Percentiles rank a stretch among this genome's conserved stretches.
Conservation (phyloP, 2,329 filamentous ascomycete genomes). For the Trichoderma simmonsii region DNA sequence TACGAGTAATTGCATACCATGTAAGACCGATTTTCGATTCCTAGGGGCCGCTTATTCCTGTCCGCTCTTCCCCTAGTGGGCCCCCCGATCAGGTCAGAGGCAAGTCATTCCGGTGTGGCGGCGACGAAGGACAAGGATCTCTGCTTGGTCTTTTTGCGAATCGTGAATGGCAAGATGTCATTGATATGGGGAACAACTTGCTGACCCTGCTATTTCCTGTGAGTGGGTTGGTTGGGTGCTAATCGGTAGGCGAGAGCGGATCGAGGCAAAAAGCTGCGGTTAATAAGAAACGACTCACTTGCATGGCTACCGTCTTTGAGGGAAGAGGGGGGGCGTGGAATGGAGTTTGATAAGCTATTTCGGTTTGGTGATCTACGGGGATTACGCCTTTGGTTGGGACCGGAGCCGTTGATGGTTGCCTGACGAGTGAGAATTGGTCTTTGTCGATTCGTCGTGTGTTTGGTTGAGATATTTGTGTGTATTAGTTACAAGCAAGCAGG, state of each 20-base stretch:
- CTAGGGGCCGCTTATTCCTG: background rate
- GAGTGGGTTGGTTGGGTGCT: background rate
- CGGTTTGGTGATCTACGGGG: background rate
- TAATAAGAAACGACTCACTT: background rate
- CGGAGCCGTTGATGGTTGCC: background rate
- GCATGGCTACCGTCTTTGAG: too few species aligned
- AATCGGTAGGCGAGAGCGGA: background rate
- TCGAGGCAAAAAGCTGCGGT: background rate
- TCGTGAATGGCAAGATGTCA: background rate
- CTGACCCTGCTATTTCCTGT: background rate
- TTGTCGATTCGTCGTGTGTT: background rate
- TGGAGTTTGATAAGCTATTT: background rate
- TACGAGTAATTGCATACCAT: background rate
- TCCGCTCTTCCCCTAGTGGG: background rate
- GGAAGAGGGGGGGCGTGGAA: background rate
- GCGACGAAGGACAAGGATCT: constrained; percentile 3
- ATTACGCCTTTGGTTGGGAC: background rate
- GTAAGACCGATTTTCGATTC: background rate
- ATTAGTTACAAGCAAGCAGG: background rate
- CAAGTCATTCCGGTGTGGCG: background rate
- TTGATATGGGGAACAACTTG: background rate
- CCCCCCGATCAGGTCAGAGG: background rate
- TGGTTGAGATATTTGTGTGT: background rate
- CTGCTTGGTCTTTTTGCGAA: background rate
- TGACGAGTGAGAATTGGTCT: background rate